Evolutionary conservation across 2,329 filamentous ascomycete species (phyloP), one percentile per base, ranked within the genome.

Genomic region (Claviceps sorghi): DNA sequence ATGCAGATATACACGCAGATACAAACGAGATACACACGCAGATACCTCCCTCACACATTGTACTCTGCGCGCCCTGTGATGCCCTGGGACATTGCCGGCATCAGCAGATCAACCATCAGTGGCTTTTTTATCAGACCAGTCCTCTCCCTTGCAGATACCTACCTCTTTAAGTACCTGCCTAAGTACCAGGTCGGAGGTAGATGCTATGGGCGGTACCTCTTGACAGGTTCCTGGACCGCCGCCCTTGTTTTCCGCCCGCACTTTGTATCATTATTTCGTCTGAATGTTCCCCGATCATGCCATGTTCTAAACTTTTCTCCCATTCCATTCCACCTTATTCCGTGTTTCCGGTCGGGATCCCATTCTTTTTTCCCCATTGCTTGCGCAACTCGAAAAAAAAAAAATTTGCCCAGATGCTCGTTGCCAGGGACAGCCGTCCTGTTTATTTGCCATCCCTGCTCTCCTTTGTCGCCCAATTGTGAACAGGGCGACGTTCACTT

Each of bases 401-500:
- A 26, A 26, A 26, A 49, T 40, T 48, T 26, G 17, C 13, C 22
- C 44, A 22, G 13, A 38, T 21, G 48, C 36, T 36, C 17, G 21
- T 40, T 38, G 34, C 44, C 50, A 42, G 50, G 45, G 45, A 48
- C 19, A 32, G 26, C n/a, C 32, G 15, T 38, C 50, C 38, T 52
- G 42, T 47, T 49, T 49, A 50, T 53, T 53, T 47, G 7, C 43
- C 29, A 50, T 42, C 52, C 52, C 41, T 41, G 52, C 41, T 45
- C 41, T 45, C 22, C 29, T 26, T 41, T 41, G 41, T 50, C 34
- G 52, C 52, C 41, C 52, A 50, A 53, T 11, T 8, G 30, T 34
- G n/a, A 9, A 36, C 48, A 42, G 41, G 41, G 32, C 21, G 48
- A 46, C 42, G 47, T 41, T 46, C 34, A 46, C 40, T 26, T 49